These are phyloP conservation scores for Triticum turgidum DNA, from an alignment of 176 grass and related monocot genomes.

Conservation along the genomic window DNA sequence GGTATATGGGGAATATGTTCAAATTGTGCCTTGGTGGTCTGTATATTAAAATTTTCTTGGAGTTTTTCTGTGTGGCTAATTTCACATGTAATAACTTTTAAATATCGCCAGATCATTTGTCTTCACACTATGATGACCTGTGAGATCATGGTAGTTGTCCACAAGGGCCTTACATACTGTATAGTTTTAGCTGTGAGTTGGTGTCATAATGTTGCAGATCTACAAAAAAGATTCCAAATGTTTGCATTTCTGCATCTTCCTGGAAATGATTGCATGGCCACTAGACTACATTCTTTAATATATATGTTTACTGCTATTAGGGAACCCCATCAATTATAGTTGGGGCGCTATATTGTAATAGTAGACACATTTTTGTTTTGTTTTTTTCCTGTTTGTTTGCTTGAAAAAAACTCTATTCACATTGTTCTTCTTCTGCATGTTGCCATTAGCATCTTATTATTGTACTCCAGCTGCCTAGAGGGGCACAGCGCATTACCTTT, in stretches of 20 bases:
- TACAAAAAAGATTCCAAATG: background rate
- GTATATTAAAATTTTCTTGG: background rate
- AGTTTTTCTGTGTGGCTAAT: background rate
- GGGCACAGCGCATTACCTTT: background rate
- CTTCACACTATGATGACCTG: background rate
- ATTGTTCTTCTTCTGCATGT: background rate
- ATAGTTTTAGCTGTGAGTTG: background rate
- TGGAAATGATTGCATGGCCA: constrained; percentile 5
- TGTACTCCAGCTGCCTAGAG: background rate
- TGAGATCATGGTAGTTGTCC: background rate
- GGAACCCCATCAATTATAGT: background rate
- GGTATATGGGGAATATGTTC: background rate
- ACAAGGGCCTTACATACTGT: background rate
- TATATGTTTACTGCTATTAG: background rate
- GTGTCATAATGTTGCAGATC: background rate
- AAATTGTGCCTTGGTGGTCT: background rate
- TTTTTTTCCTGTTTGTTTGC: constrained; percentile 1
- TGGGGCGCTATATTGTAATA: background rate
- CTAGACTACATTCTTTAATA: constrained; percentile 1
- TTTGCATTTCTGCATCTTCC: background rate
- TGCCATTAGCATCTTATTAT: background rate
- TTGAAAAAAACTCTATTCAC: background rate
- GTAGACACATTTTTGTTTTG: background rate
- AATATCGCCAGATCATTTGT: background rate
- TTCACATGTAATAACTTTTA: background rate